Base-by-base conservation (phyloP, 768 basidiomycete species). In the Glaciozyma antarctica region DNA sequence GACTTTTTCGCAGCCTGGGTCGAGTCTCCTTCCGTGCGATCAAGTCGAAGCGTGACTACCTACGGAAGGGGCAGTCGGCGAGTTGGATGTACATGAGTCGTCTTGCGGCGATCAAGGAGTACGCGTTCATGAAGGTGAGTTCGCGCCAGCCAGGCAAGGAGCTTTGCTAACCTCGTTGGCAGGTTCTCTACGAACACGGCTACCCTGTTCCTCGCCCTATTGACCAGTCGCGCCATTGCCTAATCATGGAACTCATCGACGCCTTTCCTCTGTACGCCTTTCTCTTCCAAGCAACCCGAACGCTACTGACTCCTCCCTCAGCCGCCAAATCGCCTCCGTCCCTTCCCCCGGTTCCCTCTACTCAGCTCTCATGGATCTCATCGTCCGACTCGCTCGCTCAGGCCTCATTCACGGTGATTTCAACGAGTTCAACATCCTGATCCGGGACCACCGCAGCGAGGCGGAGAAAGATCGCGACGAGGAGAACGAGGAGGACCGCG, bases 51-150 rank as follows among this genome's bases (percentile, higher is more conserved):
- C 81, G 95, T 65, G 95, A 99, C 75, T 99, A 98, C 75, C 79
- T 99, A 62, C 90, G 93, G 28, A 94, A 92, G 77, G 83, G 95
- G 49, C 91, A 91, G 77, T 89, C 87, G 22, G 94, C 95, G 1
- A 90, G 22, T 41, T 99, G 95, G 95, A 95, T 98, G 92, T 98
- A 97, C 78, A 90, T 99, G 89, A 93, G 90, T 26, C 83, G 95
- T 26, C 78, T 99, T 54, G 87, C 93, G 22, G 95, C 95, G 13
- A 87, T 94, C 78, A 98, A 97, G 75, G 95, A 99, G 76, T 99
- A 86, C 83, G 90, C 90, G 2, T 99, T 98, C 77, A 94, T 99
- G 90, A 97, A 95, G 82, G 94, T 90, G 61, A 51, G 78, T 61
- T 58, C 24, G 26, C 44, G n/a, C 13, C 30, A 44, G 24, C 38